phyloP scores from a whole-genome alignment of 441 rosid genomes.

The Pelargonium citronellum region DNA sequence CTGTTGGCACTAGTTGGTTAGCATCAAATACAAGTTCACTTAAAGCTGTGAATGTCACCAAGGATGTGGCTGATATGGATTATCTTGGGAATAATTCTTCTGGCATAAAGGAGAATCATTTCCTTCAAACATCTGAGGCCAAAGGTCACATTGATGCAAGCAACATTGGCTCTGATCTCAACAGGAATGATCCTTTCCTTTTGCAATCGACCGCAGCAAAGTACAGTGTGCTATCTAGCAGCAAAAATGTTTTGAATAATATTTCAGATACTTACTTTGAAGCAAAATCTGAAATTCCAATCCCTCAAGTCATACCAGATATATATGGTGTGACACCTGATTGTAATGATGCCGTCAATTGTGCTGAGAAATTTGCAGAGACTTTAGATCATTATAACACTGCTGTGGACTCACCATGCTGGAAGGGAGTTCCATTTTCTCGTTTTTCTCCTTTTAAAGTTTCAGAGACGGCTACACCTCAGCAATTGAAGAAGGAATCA shows the following conservation, averaged over 20 bases:
- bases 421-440: constrained; percentile 45
- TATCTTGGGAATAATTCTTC: constrained; percentile 15
- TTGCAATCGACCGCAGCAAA: constrained; percentile 25
- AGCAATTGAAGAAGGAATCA: constrained; percentile 33
- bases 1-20: constrained; percentile 17
- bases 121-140: constrained; percentile 26
- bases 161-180: constrained; percentile 29
- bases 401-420: constrained; percentile 53
- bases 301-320: constrained; percentile 32
- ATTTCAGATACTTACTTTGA: constrained; percentile 20
- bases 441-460: constrained; percentile 30
- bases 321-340: constrained; percentile 31
- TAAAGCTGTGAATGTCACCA: constrained; percentile 17
- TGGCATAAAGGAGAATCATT: constrained; percentile 32
- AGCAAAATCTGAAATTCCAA: constrained; percentile 26
- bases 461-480: constrained; percentile 26
- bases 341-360: constrained; percentile 28
- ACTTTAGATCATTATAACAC: constrained; percentile 35
- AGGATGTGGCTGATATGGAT: constrained; percentile 20
- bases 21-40: constrained; percentile 19
- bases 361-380: constrained; percentile 36
- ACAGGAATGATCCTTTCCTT: constrained; percentile 23
- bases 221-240: constrained; percentile 26
- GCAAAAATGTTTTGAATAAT: constrained; percentile 26
- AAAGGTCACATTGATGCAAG: constrained; percentile 34